Evolutionary conservation across 148 eudicot genomes (phyloP).

Genomic region (Suaeda aralocaspica): DNA sequence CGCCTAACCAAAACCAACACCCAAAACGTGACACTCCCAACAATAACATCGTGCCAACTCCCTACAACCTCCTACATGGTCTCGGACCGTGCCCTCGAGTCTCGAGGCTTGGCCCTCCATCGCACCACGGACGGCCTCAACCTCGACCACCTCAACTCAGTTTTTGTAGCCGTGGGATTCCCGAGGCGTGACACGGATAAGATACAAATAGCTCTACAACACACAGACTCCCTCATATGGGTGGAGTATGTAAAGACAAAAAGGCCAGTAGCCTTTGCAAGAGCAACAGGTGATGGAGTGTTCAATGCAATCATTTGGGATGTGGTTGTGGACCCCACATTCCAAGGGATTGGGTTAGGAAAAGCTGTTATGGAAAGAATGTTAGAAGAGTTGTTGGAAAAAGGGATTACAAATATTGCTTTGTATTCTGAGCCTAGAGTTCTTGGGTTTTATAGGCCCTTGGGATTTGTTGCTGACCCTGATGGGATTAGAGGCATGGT

Average conservation of each 20-base stretch:
- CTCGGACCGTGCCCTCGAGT: conserved; percentile 50
- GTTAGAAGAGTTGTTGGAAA: conserved; percentile 44
- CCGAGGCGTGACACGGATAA: conserved; percentile 78
- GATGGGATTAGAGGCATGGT: conserved; percentile 95
- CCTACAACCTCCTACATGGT: conserved; percentile 30
- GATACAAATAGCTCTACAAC: conserved; percentile 60
- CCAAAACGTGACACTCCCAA: conserved; percentile 12
- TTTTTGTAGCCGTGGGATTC: conserved; percentile 87
- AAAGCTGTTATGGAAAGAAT: conserved; percentile 89
- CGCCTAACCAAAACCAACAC: conserved; percentile 17
- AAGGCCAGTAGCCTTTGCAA: conserved; percentile 82
- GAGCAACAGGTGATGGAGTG: conserved; percentile 95
- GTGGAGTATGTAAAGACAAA: conserved; percentile 55
- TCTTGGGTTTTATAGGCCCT: conserved; percentile 77
- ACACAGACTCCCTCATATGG: conserved; percentile 73
- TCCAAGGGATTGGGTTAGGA: conserved; percentile 86
- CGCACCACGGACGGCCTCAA: conserved; percentile 43
- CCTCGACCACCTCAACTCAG: conserved; percentile 79
- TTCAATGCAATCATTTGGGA: conserved; percentile 96
- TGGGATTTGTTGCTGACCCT: conserved; percentile 88
- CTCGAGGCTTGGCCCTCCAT: conserved; percentile 64
- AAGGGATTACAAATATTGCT: conserved; percentile 72
- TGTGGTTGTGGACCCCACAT: conserved; percentile 88
- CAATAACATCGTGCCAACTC: conserved; percentile 33
- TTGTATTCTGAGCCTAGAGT: conserved; percentile 95